These are phyloP conservation scores for Boechera retrofracta DNA, from an alignment of 345 rosid species.

Conservation along the genomic window DNA sequence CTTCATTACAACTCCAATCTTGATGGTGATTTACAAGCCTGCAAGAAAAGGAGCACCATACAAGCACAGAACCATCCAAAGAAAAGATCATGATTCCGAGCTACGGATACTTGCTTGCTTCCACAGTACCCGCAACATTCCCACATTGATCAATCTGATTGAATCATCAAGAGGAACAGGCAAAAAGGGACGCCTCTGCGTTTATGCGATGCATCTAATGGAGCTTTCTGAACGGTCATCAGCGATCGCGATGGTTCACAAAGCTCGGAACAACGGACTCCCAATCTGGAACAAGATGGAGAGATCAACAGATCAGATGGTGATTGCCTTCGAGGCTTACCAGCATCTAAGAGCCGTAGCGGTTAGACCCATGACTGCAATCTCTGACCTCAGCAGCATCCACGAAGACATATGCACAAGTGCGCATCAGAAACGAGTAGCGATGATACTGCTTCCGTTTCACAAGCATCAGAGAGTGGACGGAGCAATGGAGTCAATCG, in stretches of 20 bases:
- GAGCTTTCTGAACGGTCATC: constrained; percentile 81
- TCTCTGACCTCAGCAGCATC: constrained; percentile 59
- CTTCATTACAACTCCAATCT: constrained; percentile 66
- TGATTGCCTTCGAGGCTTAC: constrained; percentile 70
- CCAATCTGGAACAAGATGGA: constrained; percentile 69
- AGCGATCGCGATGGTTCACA: constrained; percentile 78
- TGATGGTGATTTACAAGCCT: constrained; percentile 63
- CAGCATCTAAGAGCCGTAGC: constrained; percentile 67
- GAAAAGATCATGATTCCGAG: constrained; percentile 61
- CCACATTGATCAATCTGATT: constrained; percentile 66
- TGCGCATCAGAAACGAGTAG: constrained; percentile 62
- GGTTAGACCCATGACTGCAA: constrained; percentile 82
- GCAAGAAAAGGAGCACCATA: constrained; percentile 61
- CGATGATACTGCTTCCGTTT: constrained; percentile 67
- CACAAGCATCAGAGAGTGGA: constrained; percentile 70
- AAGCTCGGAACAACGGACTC: constrained; percentile 69
- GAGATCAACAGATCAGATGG: constrained; percentile 56
- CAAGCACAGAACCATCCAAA: constrained; percentile 55
- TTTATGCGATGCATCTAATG: constrained; percentile 78
- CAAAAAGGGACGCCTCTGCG: constrained; percentile 57
- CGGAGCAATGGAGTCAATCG: constrained; percentile 67
- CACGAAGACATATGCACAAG: constrained; percentile 70
- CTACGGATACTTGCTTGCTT: constrained; percentile 66
- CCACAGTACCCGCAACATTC: constrained; percentile 68
- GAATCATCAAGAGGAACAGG: constrained; percentile 58